Evolutionary conservation across 2,329 filamentous ascomycete species (phyloP).

Genomic region (Diplodia intermedia): DNA sequence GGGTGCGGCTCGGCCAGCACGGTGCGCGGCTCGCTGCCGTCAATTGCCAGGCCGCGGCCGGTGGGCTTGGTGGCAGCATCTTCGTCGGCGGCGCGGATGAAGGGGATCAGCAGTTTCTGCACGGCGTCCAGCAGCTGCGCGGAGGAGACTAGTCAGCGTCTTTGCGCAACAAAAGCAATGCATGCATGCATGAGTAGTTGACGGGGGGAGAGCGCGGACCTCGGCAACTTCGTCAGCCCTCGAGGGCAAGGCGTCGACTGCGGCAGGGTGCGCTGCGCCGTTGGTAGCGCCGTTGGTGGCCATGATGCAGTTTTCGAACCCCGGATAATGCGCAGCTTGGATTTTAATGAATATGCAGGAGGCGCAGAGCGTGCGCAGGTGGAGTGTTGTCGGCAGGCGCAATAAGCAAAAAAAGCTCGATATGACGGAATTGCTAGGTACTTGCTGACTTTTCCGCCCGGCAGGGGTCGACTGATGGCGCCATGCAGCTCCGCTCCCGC

Average conservation of each 20-base stretch:
- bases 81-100: conserved; percentile 73
- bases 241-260: conserved; percentile 20
- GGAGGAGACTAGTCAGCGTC: conserved; percentile 4
- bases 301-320: conserved; percentile 34
- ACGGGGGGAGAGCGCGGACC: conserved; percentile 37
- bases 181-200: neutral
- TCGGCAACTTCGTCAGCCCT: conserved; percentile 50
- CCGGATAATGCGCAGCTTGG: conserved; percentile 5
- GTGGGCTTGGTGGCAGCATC: conserved; percentile 62
- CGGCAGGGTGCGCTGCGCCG: conserved; percentile 37
- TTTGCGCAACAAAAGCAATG: conserved; percentile 1
- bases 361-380: neutral
- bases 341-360: conserved; percentile 1
- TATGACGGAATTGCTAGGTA: conserved; percentile 20
- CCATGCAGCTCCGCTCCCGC: conserved; percentile 19
- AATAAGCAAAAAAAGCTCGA: conserved; percentile 26
- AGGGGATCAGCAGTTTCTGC: conserved; percentile 71
- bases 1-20: conserved; percentile 54
- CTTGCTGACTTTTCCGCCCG: conserved; percentile 30
- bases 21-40: conserved; percentile 59
- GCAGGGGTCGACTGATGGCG: conserved; percentile 24
- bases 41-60: conserved; percentile 66
- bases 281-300: conserved; percentile 35
- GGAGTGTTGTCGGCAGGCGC: conserved; percentile 16
- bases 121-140: conserved; percentile 71